Base-by-base conservation (phyloP, 352 stramenopile genomes). In the Blastocystis sp. region DNA sequence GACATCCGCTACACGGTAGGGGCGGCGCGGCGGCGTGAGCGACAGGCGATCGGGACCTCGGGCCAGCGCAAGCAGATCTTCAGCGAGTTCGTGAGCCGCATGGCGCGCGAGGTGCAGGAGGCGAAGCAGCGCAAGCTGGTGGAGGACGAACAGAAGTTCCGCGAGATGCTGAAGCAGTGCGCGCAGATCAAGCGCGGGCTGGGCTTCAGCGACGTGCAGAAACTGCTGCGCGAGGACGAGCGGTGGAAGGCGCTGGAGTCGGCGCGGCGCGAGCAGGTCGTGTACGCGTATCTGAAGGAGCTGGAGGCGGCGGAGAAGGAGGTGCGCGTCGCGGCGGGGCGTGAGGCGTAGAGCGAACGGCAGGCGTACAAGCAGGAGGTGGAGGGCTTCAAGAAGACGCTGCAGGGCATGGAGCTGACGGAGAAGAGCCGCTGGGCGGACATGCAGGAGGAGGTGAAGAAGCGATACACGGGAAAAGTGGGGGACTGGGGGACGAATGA, bases 1-100 rank as follows among this genome's bases (percentile, higher is more conserved):
- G 69, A 79, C 38, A 61, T 79, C 11, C 69, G 69, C 3, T 79
- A 79, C 52, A 79, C 69, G 43, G 69, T 79, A 61, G 21, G 1
- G 61, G 14, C 38, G 21, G 17, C 23, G 69, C 10, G 69, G 11
- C 1, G 17, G 17, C 28, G 9, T 79, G 11, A 61, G 23, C 10
- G 23, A 11, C 62, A 79, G 64, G 48, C 40, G 3, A 5, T 88
- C 52, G 23, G 45, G 23, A 69, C 64, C 9, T 4, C 64, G 28
- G 80, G 80, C 34, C 65, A 88, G 52, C 80, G 80, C 2, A 88
- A 88, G 45, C 84, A 89, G 43, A n/a, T 52, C n/a, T 87, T 89
- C 40, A 82, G 69, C 14, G 84, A 89, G 56, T 89, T 71, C 43
- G 28, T 76, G 53, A 89, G 52, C 53, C 40, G 78, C 70, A 59